Base-by-base conservation (phyloP, 352 stramenopile genomes). In the Phytophthora aleatoria region DNA sequence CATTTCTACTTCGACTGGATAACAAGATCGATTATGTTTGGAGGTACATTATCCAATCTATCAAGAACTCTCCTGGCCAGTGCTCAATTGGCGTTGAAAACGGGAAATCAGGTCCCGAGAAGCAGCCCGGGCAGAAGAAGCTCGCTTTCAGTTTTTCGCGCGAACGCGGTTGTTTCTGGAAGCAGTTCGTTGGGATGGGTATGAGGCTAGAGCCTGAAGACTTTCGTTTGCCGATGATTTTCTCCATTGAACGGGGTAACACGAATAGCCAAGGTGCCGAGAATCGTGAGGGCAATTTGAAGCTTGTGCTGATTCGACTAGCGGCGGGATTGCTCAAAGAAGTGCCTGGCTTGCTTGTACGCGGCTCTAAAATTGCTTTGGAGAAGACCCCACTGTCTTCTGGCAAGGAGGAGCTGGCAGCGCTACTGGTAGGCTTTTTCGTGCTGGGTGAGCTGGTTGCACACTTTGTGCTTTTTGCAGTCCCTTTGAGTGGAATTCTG, bases 371-470 rank as follows among this genome's bases (percentile, higher is more conserved):
- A 13, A 16, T 20, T 1, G 48, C 50, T 45, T 28, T 39, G 11
- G 35, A 61, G 10, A 35, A 38, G 15, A 20, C 1, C 1, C 24
- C 13, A 24, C 24, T 62, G 7, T 51, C 52, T 30, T 38, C 31
- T 36, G 47, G 65, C 39, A 74, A 77, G 41, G 52, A 72, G 31
- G 50, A 71, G 0, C 10, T 69, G 38, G 31, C 13, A 31, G 44
- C 43, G 15, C 66, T 70, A 43, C 64, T 90, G 26, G 50, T 79
- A 5, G 74, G 69, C 26, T 90, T 78, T 54, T 89, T 78, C 48
- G 64, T 92, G 51, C 68, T 92, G 9, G 84, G 84, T 8, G 72
- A 90, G 64, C 58, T 92, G 13, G 57, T 87, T 33, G 83, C 83
- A 42, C 76, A 90, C 45, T 68, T 90, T 45, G 76, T 83, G 47